phyloP scores from a whole-genome alignment of 2,329 filamentous ascomycete genomes.

The Fusarium stilboides region DNA sequence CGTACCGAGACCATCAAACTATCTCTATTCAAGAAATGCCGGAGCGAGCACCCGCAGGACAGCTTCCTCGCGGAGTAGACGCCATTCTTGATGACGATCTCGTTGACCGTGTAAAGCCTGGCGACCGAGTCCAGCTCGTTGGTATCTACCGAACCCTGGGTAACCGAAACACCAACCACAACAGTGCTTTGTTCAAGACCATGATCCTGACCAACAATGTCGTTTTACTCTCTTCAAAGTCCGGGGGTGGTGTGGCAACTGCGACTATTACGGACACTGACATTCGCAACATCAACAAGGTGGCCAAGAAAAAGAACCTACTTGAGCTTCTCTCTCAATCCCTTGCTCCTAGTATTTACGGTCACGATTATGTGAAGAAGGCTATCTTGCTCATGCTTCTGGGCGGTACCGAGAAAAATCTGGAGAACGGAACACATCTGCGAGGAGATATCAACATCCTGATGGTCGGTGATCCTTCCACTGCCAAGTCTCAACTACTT shows the following conservation, averaged over 20 bases:
- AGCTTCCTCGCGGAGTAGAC: constrained; percentile 94
- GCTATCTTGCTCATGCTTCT: constrained; percentile 95
- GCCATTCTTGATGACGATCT: constrained; percentile 97
- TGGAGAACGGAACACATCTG: constrained; percentile 97
- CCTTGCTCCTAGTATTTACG: constrained; percentile 95
- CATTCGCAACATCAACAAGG: constrained; percentile 98
- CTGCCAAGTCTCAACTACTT: constrained; percentile 97
- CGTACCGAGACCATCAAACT: constrained; percentile 96
- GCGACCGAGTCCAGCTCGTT: constrained; percentile 96
- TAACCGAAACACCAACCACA: constrained; percentile 91
- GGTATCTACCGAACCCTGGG: constrained; percentile 95
- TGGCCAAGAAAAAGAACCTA: constrained; percentile 93
- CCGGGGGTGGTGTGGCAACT: constrained; percentile 92
- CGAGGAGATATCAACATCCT: constrained; percentile 99
- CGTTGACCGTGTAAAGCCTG: constrained; percentile 94
- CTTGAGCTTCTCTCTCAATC: constrained; percentile 95
- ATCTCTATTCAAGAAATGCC: constrained; percentile 99
- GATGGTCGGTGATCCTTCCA: constrained; percentile 99
- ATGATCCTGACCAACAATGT: constrained; percentile 95
- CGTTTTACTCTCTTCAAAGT: constrained; percentile 94
- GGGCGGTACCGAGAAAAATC: constrained; percentile 97
- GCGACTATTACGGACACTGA: constrained; percentile 95
- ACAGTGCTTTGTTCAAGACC: constrained; percentile 95
- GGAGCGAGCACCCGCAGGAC: constrained; percentile 93
- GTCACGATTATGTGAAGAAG: constrained; percentile 98